Evolutionary conservation across 805 yeast species (phyloP), one percentile per base, ranked within the genome.

Genomic region (Pichia pseudocactophila): DNA sequence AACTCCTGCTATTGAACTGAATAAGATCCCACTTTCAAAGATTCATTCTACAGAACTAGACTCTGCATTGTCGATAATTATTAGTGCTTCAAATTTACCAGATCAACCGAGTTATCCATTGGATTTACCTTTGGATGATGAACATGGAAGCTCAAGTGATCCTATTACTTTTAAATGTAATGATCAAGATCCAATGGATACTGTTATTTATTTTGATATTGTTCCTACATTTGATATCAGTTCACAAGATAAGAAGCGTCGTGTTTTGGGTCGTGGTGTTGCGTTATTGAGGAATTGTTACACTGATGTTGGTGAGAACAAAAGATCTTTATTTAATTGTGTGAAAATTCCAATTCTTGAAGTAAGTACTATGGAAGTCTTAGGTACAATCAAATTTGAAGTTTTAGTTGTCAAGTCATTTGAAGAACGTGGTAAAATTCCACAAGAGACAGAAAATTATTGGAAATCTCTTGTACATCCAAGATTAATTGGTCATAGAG

Each of bases 401-500:
- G 73, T 79, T 40, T 61, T 83, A 61, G 61, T 80, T 34, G 82
- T 86, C 4, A 76, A 71, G 11, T 80, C 96, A 2, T 90, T 89
- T 55, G 56, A 58, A 30, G 94, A 87, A 57, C 78, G 79, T 8
- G 71, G 74, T 33, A 76, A 82, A 78, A 71, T 73, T 10, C 63
- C 82, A n/a, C 69, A 62, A 48, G 67, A 82, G 51, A 74, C 86
- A 1, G 82, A 84, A 41, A 81, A 92, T 1, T 89, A 88, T 63
- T 90, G 97, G 97, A 85, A 83, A 55, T 86, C 92, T 12, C 66
- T 87, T 42, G 88, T 84, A 4, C 75, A 90, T 0, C 85, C 96
- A 1, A 71, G 96, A 46, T 95, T 90, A 20, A 90, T 90, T 63
- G 97, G 97, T 2, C 97, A 90, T 62, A 75, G 97, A 55, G 97